Conservation (phyloP, 2,329 filamentous ascomycete species). For the Penicillium corylophilum region DNA sequence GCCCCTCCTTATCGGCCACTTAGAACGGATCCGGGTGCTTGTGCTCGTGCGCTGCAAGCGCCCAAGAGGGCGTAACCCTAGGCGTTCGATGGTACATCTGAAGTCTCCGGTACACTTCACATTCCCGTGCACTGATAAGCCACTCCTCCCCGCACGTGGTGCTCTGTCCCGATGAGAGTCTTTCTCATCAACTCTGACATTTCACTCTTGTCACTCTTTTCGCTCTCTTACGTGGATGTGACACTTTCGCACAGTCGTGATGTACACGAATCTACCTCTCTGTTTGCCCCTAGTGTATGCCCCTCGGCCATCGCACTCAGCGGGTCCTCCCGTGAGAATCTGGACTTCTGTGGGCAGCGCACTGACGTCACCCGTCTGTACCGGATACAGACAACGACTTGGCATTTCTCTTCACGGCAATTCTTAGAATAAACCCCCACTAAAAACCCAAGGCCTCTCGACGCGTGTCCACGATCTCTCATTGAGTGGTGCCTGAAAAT, state of each 20-base stretch:
- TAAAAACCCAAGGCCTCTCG: neutral
- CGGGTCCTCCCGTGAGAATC: neutral
- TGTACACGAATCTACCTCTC: neutral
- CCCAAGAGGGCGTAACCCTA: constrained; percentile 8
- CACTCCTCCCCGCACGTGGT: constrained; percentile 14
- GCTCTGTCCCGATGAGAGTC: neutral
- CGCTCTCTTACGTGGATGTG: neutral
- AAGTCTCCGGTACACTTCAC: neutral
- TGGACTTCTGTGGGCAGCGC: neutral
- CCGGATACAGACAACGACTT: neutral
- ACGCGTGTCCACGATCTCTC: neutral
- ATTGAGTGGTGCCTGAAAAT: neutral
- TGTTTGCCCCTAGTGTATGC: too few species aligned
- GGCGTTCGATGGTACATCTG: neutral
- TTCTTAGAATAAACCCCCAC: neutral
- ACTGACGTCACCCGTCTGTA: neutral
- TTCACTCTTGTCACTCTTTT: neutral
- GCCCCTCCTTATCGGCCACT: constrained; percentile 11
- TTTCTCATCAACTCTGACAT: neutral
- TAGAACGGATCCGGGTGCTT: constrained; percentile 1
- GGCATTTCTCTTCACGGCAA: neutral
- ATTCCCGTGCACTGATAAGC: constrained; percentile 13
- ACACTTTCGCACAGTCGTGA: neutral
- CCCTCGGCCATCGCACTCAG: neutral
- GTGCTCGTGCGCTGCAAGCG: neutral